phyloP scores from a whole-genome alignment of 2,329 filamentous ascomycete species.

The Phoma herbarum region DNA sequence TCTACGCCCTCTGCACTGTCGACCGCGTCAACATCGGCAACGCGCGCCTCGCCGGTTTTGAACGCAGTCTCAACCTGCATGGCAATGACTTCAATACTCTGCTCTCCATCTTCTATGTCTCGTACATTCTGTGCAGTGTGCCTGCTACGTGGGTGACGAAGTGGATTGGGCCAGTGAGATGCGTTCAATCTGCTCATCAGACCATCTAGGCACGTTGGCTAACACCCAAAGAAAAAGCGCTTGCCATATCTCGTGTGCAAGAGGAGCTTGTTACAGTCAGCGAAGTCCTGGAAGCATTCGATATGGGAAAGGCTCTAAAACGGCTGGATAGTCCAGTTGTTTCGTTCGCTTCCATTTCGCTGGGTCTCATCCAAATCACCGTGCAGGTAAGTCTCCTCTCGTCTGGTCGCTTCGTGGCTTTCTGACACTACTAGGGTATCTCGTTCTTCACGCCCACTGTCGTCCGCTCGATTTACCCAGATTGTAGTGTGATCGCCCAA shows the following conservation, averaged over 20 bases:
- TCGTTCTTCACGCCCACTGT: neutral
- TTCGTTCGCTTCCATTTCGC: neutral
- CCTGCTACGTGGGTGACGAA: neutral
- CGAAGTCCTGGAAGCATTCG: neutral
- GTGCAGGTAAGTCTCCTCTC: neutral
- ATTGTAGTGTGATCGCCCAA: neutral
- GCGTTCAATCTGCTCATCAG: neutral
- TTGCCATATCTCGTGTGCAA: neutral
- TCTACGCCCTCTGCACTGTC: neutral
- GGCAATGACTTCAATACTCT: neutral
- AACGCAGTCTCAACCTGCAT: neutral
- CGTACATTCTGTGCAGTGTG: neutral
- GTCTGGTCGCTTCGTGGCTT: neutral
- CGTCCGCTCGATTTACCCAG: neutral
- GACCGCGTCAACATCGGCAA: conserved; percentile 3
- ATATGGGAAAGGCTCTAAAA: neutral
- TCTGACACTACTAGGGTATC: neutral
- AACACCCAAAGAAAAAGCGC: neutral
- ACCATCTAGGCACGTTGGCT: neutral
- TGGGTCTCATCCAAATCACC: neutral
- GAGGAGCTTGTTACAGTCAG: neutral
- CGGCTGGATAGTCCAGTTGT: neutral
- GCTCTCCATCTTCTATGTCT: neutral
- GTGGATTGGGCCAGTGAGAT: neutral
- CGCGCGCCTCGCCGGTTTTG: conserved; percentile 1